Evolutionary conservation across 371 early-diverging fungal species (phyloP).

Genomic region (Mortierella sp.): DNA sequence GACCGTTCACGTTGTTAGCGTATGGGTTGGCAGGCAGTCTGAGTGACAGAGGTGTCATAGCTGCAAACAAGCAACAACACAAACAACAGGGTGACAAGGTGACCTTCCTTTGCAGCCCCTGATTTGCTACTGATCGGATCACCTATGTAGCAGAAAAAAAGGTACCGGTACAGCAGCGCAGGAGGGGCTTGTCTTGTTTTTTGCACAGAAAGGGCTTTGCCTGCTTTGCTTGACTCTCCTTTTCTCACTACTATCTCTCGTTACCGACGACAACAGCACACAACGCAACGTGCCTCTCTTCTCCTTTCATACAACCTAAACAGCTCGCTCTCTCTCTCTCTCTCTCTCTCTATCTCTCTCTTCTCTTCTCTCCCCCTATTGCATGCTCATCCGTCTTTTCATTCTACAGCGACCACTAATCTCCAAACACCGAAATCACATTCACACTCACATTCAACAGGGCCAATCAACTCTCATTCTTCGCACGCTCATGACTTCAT

Average conservation of each 20-base stretch:
- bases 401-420: not conserved
- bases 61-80: no score
- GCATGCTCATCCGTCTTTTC: constrained; percentile 7
- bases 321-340: not conserved
- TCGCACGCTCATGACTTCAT: constrained; percentile 21
- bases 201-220: not conserved
- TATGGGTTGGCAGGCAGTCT: not conserved
- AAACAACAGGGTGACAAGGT: not conserved
- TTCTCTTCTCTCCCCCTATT: not conserved
- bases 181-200: not conserved
- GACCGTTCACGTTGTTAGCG: not conserved
- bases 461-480: not conserved
- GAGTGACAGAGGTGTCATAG: not conserved
- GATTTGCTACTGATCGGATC: not conserved
- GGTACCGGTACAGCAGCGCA: not conserved
- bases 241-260: not conserved
- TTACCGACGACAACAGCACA: not conserved
- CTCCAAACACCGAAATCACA: not conserved
- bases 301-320: not conserved
- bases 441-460: not conserved
- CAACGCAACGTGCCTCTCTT: no score
- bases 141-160: not conserved
- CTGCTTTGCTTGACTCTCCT: no score
- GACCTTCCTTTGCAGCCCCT: constrained; percentile 1
- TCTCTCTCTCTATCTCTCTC: no score